A percentile compares a stretch with the other conserved stretches of the same genome.
Evolutionary conservation across 1,284 basidiomycete species (phyloP).

Genomic region (Apiotrichum porosum): DNA sequence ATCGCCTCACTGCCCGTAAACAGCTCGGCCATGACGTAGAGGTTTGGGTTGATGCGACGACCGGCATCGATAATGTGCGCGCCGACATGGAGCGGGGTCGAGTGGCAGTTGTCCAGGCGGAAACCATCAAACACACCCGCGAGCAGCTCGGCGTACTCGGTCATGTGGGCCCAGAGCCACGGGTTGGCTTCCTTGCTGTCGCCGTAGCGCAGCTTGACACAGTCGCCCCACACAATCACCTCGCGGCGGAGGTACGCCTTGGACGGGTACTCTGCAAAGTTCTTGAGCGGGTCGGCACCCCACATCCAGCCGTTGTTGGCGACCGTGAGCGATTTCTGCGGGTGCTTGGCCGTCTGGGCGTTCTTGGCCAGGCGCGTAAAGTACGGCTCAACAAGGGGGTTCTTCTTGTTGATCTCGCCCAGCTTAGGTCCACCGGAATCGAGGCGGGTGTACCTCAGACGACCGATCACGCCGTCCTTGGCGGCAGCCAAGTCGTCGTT

Average conservation of each 20-base stretch:
- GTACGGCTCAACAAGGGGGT: conserved; percentile 77
- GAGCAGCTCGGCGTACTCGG: conserved; percentile 71
- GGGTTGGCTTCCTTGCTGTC: conserved; percentile 72
- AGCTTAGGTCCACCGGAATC: conserved; percentile 76
- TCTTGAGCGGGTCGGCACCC: conserved; percentile 87
- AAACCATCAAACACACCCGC: conserved; percentile 87
- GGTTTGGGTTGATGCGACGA: conserved; percentile 76
- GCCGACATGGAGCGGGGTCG: conserved; percentile 92
- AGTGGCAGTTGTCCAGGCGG: conserved; percentile 97
- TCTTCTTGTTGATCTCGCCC: conserved; percentile 71
- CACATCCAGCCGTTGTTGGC: conserved; percentile 99
- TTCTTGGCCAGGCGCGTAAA: conserved; percentile 72
- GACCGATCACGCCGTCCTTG: conserved; percentile 65
- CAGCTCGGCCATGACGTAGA: conserved; percentile 94
- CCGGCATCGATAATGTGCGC: conserved; percentile 86
- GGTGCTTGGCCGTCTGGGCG: conserved; percentile 55
- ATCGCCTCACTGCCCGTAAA: conserved; percentile 94
- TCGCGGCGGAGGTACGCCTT: conserved; percentile 93
- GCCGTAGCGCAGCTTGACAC: conserved; percentile 95
- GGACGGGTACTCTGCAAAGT: conserved; percentile 93
- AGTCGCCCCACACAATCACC: conserved; percentile 96
- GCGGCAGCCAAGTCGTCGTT: conserved; percentile 73
- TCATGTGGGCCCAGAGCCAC: conserved; percentile 94
- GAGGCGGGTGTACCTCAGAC: conserved; percentile 73
- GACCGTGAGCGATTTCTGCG: conserved; percentile 68